Evolutionary conservation across 495 filamentous ascomycete species (phyloP), one percentile per base, ranked within the genome.

Genomic region (Penicillium desertorum): DNA sequence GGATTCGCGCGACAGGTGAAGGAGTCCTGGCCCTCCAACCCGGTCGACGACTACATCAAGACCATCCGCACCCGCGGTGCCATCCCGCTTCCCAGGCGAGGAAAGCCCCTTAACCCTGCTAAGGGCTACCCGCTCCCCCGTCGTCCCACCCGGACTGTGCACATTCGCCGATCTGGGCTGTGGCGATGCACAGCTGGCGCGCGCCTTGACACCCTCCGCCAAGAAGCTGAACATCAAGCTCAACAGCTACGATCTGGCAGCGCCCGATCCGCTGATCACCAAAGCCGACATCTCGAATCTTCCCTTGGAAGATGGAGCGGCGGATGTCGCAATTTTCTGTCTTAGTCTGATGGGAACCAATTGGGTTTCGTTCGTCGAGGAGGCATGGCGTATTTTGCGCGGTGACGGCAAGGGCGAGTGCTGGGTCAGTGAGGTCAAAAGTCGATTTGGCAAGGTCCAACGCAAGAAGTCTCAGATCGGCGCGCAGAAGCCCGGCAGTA

Each of bases 341-440:
- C 79, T 98, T 22, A 93, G 93, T 54, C 81, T 98, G 41, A 98
- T 98, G 94, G 94, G 95, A 62, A 98, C 94, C 16, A 98, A 98
- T 74, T 98, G 94, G 91, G 79, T 96, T 20, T 86, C 89, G 57
- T 97, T 97, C 65, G 81, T 98, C 56, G 92, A 96, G 65, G 94
- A 98, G 73, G 91, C 92, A n/a, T 92, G 87, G 72, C 83, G 94
- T 19, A 77, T 98, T 11, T 77, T 98, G 59, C 83, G 89, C 53
- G 54, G 74, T 19, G 79, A 81, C 43, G 94, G 92, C 83, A 89
- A 88, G 64, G 94, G 94, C 53, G 94, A 98, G 76, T 82, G 94
- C 45, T 98, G 94, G 94, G 82, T 98, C 51, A 90, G 90, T 44
- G 94, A 98, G 76, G 96, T 97, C 67, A 98, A 96, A 76, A 88